Conservation (phyloP, 2,329 filamentous ascomycete genomes). For the Neurospora sp. region DNA sequence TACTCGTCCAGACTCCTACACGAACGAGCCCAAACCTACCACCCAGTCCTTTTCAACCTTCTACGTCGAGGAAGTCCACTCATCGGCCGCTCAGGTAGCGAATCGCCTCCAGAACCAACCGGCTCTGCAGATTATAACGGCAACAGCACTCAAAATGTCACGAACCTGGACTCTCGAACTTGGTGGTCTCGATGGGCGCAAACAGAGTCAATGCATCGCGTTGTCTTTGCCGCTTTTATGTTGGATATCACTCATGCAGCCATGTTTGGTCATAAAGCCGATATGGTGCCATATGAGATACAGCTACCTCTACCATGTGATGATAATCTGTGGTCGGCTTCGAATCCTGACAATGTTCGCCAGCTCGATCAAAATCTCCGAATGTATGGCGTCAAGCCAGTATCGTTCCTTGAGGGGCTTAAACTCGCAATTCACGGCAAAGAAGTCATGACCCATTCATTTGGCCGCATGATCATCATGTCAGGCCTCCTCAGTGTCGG, state of each 20-base stretch:
- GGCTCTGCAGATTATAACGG: background rate
- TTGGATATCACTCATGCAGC: constrained; percentile 83
- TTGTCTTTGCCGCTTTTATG: constrained; percentile 83
- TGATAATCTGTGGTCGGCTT: constrained; percentile 76
- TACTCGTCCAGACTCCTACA: constrained; percentile 74
- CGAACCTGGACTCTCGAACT: constrained; percentile 29
- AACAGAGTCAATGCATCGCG: constrained; percentile 75
- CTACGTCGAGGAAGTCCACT: constrained; percentile 80
- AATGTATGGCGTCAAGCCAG: constrained; percentile 68
- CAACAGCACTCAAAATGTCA: constrained; percentile 33
- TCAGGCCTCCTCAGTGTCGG: constrained; percentile 81
- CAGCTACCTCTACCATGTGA: constrained; percentile 79
- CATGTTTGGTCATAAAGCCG: constrained; percentile 84
- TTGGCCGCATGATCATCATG: constrained; percentile 85
- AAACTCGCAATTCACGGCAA: constrained; percentile 77
- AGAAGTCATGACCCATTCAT: constrained; percentile 74
- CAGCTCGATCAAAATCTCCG: constrained; percentile 67
- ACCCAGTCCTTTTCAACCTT: constrained; percentile 73
- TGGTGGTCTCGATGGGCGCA: constrained; percentile 88
- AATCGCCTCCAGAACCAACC: constrained; percentile 58
- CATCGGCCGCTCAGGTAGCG: constrained; percentile 68
- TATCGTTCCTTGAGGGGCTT: constrained; percentile 74
- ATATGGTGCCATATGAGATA: constrained; percentile 88
- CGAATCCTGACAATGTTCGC: constrained; percentile 66
- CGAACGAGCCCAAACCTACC: constrained; percentile 83